These are phyloP conservation scores for Colletotrichum karsti DNA, from an alignment of 2,329 filamentous ascomycete genomes.

Conservation along the genomic window DNA sequence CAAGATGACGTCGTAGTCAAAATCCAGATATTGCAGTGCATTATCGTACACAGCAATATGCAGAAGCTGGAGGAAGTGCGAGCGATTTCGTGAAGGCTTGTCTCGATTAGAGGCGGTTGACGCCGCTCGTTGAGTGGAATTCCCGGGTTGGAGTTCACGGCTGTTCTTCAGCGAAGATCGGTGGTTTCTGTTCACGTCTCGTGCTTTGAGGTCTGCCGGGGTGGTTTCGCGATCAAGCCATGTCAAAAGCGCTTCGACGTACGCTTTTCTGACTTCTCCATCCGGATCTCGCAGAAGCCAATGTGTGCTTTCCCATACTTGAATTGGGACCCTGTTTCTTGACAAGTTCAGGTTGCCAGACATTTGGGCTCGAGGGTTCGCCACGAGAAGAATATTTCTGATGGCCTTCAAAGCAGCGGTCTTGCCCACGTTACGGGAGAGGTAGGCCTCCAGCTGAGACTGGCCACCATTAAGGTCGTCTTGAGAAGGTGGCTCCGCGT, in stretches of 20 bases:
- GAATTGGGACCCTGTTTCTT: slow-evolving; percentile 78
- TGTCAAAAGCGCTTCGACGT: slow-evolving; percentile 81
- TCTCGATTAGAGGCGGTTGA: slow-evolving; percentile 74
- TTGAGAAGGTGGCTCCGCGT: slow-evolving; percentile 49
- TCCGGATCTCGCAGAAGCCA: slow-evolving; percentile 88
- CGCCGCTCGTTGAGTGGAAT: slow-evolving; percentile 68
- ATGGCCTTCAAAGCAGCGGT: slow-evolving; percentile 78
- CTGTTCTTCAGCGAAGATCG: slow-evolving; percentile 51
- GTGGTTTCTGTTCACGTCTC: slow-evolving; percentile 62
- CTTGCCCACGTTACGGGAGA: slow-evolving; percentile 63
- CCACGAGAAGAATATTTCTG: slow-evolving; percentile 83
- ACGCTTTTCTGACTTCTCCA: slow-evolving; percentile 81
- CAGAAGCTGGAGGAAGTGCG: slow-evolving; percentile 82
- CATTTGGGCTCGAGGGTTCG: slow-evolving; percentile 72
- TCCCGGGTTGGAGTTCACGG: slow-evolving; percentile 48
- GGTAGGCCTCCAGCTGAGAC: slow-evolving; percentile 58
- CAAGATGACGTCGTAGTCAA: slow-evolving; percentile 78
- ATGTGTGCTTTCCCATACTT: slow-evolving; percentile 96
- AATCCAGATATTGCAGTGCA: slow-evolving; percentile 76
- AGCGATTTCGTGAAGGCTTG: slow-evolving; percentile 59
- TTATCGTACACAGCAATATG: slow-evolving; percentile 93
- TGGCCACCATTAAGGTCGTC: slow-evolving; percentile 44
- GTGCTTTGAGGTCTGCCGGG: slow-evolving; percentile 68
- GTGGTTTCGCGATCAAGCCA: slow-evolving; percentile 88
- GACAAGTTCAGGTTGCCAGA: slow-evolving; percentile 70